Evolutionary conservation across 257 asterid genomes (phyloP), one percentile per base, ranked within the genome.

Genomic region (Fraxinus anomala): DNA sequence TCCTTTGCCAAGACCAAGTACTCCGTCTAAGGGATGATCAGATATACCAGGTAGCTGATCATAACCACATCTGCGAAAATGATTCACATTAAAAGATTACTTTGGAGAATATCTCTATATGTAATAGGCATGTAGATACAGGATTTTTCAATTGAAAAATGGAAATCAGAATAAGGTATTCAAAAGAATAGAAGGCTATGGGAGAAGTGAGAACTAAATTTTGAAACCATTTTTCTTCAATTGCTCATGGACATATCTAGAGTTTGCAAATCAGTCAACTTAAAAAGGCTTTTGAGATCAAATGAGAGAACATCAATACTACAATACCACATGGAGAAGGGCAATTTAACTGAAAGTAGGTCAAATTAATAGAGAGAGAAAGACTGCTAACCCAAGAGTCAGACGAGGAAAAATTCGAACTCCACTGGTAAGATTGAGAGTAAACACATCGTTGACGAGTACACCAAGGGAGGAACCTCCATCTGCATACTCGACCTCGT

Each of bases 391-490:
- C 99, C 99, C 99, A 6, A 96, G 82, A 73, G 97, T 90, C 80
- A 96, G 72, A 74, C 93, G 97, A 82, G 96, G 93, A 31, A 77
- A 86, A 69, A 87, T 81, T 24, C 88, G 90, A 76, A 77, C 81
- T 31, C 97, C 98, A 40, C 61, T 86, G 42, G 96, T 96, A 74
- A 87, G 85, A 74, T 96, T 96, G 70, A 96, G 74, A 10, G 88
- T 54, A 71, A 92, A 86, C 66, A 85, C 42, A 77, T 96, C 99
- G 61, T 96, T 91, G 74, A 96, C 91, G 2, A 96, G 88, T 68
- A 96, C 98, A 23, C 99, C 99, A 5, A 96, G 93, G 69, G 99
- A 96, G 31, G 99, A 96, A 75, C 99, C 99, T 73, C 99, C 99
- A 83, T 96, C 99, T 2, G 99, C 98, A 81, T 96, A 96, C 92